phyloP scores from a whole-genome alignment of 768 basidiomycete genomes.

The Cyclocybe aegerita region DNA sequence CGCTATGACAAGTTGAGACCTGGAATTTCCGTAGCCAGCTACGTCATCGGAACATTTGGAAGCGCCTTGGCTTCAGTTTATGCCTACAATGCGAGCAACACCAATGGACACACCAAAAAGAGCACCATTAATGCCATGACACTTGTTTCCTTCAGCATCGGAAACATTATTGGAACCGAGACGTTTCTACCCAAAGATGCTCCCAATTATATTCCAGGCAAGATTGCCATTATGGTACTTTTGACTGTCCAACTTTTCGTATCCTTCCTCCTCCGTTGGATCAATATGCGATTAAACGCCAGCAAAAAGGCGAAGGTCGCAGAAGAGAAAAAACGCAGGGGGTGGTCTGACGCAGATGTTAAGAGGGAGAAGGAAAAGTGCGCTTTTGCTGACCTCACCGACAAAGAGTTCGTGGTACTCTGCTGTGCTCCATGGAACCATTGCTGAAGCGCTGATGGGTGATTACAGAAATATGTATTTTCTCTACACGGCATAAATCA shows the following conservation, averaged over 20 bases:
- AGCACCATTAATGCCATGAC: conserved; percentile 65
- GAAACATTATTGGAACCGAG: conserved; percentile 63
- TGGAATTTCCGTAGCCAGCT: conserved; percentile 33
- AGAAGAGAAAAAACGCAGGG: conserved; percentile 41
- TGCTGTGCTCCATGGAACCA: neutral
- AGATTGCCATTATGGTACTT: conserved; percentile 62
- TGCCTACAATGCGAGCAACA: conserved; percentile 66
- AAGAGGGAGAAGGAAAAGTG: conserved; percentile 57
- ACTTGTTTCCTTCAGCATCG: conserved; percentile 50
- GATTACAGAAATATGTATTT: conserved; percentile 54
- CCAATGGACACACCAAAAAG: conserved; percentile 67
- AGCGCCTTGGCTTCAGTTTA: conserved; percentile 60
- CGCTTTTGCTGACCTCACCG: conserved; percentile 64
- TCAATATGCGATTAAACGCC: conserved; percentile 54
- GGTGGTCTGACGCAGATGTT: conserved; percentile 60
- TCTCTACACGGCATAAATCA: conserved; percentile 48
- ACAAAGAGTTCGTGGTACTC: conserved; percentile 49
- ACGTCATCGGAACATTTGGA: conserved; percentile 56
- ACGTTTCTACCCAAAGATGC: conserved; percentile 65
- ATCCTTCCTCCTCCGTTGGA: conserved; percentile 48
- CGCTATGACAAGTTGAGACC: neutral
- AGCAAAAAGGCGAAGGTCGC: conserved; percentile 42
- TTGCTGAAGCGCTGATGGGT: conserved; percentile 1
- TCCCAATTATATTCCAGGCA: conserved; percentile 64
- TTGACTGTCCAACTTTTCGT: conserved; percentile 51